Base-by-base conservation (phyloP, 2,329 filamentous ascomycete species). In the Onygenales sp. region DNA sequence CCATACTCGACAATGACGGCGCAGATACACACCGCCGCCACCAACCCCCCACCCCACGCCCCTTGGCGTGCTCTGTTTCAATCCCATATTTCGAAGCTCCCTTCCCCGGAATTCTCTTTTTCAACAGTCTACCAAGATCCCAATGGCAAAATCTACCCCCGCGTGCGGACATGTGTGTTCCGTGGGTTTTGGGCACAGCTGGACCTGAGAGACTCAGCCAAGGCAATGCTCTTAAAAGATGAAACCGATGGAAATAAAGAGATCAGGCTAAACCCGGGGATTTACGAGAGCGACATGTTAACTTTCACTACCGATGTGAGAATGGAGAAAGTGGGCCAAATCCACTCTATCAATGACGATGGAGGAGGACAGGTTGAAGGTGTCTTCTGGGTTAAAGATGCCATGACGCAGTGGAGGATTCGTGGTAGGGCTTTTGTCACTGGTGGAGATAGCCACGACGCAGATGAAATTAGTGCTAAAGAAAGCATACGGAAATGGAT, bases 241-340 rank as follows among this genome's bases (percentile, higher is more conserved):
- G 64, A 66, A 42, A 14, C 10, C 10, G 34, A 10, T 27, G 48
- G 42, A 47, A 17, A 40, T 32, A n/a, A 51, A 6, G 17, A 40
- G 31, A 13, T 21, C 17, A 64, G 62, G 1, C 49, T 60, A 57
- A 96, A 96, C 67, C 84, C 87, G 4, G 60, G 72, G 6, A 71
- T 81, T 1, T 95, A 81, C 65, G 84, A 87, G 63, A 88, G 82
- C 61, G 90, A 97, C 59, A 74, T 92, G 61, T 80, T 86, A 2
- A 85, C 86, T 0, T 85, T 96, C 63, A 95, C 92, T 1, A 95
- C 90, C 0, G 93, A 97, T 68, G 82, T 81, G 7, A 82, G 92
- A 45, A 95, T 94, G 88, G 79, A 84, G 55, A 97, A 97, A 74
- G 76, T 86, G 0, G 74, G 76, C 2, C 85, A 96, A 68, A 70